Conservation (phyloP, 148 eudicot species). For the Cornus suecica region DNA sequence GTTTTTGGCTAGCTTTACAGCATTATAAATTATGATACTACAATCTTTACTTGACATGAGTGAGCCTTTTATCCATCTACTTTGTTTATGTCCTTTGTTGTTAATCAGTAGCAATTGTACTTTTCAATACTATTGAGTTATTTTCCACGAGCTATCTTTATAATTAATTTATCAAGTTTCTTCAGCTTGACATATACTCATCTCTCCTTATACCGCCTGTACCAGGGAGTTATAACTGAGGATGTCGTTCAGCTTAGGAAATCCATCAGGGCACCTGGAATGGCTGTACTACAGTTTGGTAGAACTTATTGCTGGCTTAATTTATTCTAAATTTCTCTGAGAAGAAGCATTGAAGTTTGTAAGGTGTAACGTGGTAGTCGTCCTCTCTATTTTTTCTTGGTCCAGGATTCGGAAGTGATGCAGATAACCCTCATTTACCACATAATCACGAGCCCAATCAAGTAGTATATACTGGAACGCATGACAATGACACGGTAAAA, state of each 20-base stretch:
- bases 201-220: slow-evolving; percentile 8
- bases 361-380: slow-evolving; percentile 2
- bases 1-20: background rate
- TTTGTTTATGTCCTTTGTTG: background rate
- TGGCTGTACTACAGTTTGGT: slow-evolving; percentile 99
- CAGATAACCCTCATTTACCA: slow-evolving; percentile 90
- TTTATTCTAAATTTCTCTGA: background rate
- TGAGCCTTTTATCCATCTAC: background rate
- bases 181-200: slow-evolving; percentile 4
- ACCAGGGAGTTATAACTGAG: slow-evolving; percentile 94
- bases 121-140: background rate
- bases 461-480: slow-evolving; percentile 97
- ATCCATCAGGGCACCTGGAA: slow-evolving; percentile 96
- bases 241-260: slow-evolving; percentile 87
- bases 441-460: slow-evolving; percentile 94
- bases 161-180: background rate
- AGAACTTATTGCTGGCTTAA: slow-evolving; percentile 23
- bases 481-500: slow-evolving; percentile 94
- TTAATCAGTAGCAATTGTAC: background rate
- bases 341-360: background rate
- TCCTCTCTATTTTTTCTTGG: slow-evolving; percentile 4
- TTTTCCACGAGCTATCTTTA: background rate
- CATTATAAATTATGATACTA: background rate
- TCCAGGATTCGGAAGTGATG: slow-evolving; percentile 92
- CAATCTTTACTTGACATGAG: background rate